These are phyloP conservation scores for Boletus subcaerulescens DNA, from an alignment of 768 basidiomycete species.

Conservation along the genomic window DNA sequence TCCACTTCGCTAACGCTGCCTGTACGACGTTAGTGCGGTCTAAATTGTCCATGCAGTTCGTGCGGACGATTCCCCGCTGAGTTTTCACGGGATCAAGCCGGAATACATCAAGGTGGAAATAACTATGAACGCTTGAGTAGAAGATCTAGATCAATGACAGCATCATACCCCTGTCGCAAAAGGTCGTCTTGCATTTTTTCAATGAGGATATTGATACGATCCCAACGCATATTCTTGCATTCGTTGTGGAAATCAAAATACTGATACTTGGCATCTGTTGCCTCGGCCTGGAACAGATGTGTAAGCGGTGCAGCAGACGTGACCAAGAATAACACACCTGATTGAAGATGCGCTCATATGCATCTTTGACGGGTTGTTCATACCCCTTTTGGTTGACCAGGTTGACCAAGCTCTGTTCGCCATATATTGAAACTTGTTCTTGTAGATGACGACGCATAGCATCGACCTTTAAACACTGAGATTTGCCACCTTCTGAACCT, in stretches of 20 bases:
- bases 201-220: constrained; percentile 81
- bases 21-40: constrained; percentile 98
- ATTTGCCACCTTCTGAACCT: background rate
- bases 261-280: constrained; percentile 75
- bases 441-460: constrained; percentile 73
- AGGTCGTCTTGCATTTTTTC: constrained; percentile 73
- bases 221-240: constrained; percentile 93
- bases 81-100: constrained; percentile 46
- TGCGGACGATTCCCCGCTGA: constrained; percentile 80
- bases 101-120: constrained; percentile 67
- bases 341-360: constrained; percentile 76
- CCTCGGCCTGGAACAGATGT: constrained; percentile 44
- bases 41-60: constrained; percentile 97
- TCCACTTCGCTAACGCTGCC: constrained; percentile 84
- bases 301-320: background rate
- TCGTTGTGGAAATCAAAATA: constrained; percentile 99
- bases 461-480: constrained; percentile 47
- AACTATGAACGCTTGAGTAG: constrained; percentile 43
- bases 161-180: constrained; percentile 56
- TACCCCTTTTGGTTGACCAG: constrained; percentile 92
- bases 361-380: constrained; percentile 93
- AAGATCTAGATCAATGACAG: background rate
- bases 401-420: constrained; percentile 78
- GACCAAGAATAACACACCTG: constrained; percentile 42
- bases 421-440: constrained; percentile 71